A percentile compares a stretch with the other conserved stretches of the same genome.
Conservation (phyloP, 331 rosid genomes). For the Spiraea crenata region DNA sequence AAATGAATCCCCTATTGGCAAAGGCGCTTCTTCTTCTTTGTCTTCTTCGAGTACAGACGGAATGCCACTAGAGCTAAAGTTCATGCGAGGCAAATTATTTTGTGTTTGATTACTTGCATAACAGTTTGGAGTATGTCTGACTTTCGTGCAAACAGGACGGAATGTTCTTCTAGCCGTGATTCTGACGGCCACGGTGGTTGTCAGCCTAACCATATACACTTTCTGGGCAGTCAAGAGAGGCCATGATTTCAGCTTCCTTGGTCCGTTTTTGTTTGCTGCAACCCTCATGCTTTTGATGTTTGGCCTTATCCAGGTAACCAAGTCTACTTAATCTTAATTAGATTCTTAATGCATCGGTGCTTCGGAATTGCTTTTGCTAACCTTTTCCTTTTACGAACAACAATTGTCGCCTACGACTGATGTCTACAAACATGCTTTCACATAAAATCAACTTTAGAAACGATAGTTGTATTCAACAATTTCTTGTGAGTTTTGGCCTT, state of each 20-base stretch:
- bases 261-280: constrained; percentile 46
- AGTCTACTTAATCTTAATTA: background rate
- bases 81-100: too few relatives aligned
- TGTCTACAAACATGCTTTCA: too few relatives aligned
- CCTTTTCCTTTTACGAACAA: too few relatives aligned
- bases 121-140: background rate
- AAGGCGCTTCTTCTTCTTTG: too few relatives aligned
- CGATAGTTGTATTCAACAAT: background rate
- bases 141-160: constrained; percentile 25
- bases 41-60: too few relatives aligned
- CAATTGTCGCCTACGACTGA: too few relatives aligned
- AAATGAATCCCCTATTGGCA: too few relatives aligned
- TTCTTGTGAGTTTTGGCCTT: background rate
- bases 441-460: background rate
- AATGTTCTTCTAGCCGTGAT: constrained; percentile 33
- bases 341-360: too few relatives aligned
- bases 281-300: constrained; percentile 26
- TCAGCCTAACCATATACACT: constrained; percentile 40
- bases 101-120: background rate
- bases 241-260: constrained; percentile 36
- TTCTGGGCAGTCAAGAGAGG: constrained; percentile 50
- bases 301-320: constrained; percentile 37
- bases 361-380: background rate
- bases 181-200: constrained; percentile 30
- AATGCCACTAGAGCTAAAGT: too few relatives aligned